Base-by-base conservation (phyloP, 2,329 filamentous ascomycete species). In the Aspergillus arachidicola region DNA sequence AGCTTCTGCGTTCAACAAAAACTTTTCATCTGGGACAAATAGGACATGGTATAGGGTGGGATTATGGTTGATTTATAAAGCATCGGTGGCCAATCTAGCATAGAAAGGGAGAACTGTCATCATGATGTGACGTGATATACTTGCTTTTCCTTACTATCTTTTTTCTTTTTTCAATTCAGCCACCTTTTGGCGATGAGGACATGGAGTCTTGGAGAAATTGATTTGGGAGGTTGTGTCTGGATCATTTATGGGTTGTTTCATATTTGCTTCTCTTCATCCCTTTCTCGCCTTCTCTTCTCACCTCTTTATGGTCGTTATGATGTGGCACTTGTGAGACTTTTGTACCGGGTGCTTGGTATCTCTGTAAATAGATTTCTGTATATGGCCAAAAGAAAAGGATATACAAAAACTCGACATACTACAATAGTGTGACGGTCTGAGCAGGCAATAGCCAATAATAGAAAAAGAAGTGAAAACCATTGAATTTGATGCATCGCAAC, bases 101-200 rank as follows among this genome's bases (percentile, higher is more conserved):
- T 59, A 55, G 46, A 55, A 50, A 58, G 41, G 51, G 60, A 26
- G 61, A 55, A 63, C 58, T 62, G 66, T 64, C 65, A 55, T 68
- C 58, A 67, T 64, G 62, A 69, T 64, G 53, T 66, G 61, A 65
- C 62, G 68, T 62, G 69, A 71, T 63, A 45, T 30, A 43, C 58
- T 56, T 59, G 46, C 34, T n/a, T 41, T 41, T n/a, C 38, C 38
- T n/a, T n/a, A n/a, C 38, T n/a, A 41, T 63, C 26, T 62, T 50
- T 45, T 34, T 46, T 28, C 26, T 28, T 28, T 28, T 28, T 6
- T 28, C 26, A 28, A 19, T 62, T 38, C 28, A 34, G 62, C 62
- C 61, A 57, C 56, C 51, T 64, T 56, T 53, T 59, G 50, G 57
- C 50, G 56, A 63, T 66, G 59, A 59, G 59, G 56, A 60, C 41